These are phyloP conservation scores for Lodderomyces oxycetoniae DNA, from an alignment of 1,139 yeast species.

Conservation along the genomic window DNA sequence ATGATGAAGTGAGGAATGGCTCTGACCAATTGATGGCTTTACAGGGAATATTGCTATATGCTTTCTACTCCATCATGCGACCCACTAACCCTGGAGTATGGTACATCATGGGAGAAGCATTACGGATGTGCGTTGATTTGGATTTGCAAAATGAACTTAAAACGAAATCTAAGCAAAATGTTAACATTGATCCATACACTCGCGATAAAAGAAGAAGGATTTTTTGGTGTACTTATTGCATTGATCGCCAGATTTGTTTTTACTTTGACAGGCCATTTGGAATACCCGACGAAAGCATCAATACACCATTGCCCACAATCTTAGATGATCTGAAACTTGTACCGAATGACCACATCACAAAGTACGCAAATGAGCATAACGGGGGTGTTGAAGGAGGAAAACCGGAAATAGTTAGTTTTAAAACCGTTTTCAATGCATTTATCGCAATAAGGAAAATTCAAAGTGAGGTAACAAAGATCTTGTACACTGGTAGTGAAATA, in stretches of 20 bases:
- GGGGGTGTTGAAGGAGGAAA: constrained; percentile 11
- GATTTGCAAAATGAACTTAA: constrained; percentile 66
- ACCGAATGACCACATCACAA: constrained; percentile 22
- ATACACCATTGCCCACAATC: constrained; percentile 64
- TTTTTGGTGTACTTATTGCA: constrained; percentile 85
- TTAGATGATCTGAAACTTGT: constrained; percentile 66
- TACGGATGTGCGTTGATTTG: constrained; percentile 74
- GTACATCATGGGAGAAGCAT: constrained; percentile 80
- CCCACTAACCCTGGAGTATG: constrained; percentile 88
- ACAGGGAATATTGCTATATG: constrained; percentile 64
- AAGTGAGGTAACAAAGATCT: constrained; percentile 67
- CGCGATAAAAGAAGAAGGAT: constrained; percentile 70
- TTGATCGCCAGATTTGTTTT: constrained; percentile 75
- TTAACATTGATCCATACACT: constrained; percentile 44
- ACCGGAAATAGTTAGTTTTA: constrained; percentile 47
- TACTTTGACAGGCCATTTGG: constrained; percentile 73
- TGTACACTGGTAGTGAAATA: constrained; percentile 65
- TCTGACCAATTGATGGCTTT: constrained; percentile 63
- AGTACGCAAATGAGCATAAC: constrained; percentile 14
- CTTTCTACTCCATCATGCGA: constrained; percentile 69
- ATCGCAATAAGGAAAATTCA: constrained; percentile 68
- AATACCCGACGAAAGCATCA: constrained; percentile 64
- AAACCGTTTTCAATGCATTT: constrained; percentile 60
- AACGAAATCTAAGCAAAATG: constrained; percentile 20
- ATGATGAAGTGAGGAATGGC: constrained; percentile 56